These are phyloP conservation scores for Porogramme epimiltina DNA, from an alignment of 1,284 basidiomycete species.

Conservation along the genomic window DNA sequence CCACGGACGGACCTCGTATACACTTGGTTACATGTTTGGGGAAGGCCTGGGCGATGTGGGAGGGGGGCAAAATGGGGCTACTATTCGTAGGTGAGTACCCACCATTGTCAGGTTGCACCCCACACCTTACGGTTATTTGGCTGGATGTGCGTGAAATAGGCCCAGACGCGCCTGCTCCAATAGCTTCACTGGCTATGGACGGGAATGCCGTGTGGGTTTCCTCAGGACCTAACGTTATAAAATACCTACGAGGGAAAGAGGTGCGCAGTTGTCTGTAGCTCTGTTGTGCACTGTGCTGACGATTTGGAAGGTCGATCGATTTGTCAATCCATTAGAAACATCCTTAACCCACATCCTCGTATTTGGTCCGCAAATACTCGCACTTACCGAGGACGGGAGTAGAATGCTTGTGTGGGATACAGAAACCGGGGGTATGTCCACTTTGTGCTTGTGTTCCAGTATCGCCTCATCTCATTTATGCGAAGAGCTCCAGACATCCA, in stretches of 20 bases:
- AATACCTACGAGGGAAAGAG: constrained; percentile 88
- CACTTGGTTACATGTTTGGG: constrained; percentile 91
- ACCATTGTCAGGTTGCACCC: constrained; percentile 3
- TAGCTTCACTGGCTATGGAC: constrained; percentile 80
- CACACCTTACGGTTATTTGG: constrained; percentile 2
- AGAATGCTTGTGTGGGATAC: constrained; percentile 83
- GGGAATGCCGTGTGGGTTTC: constrained; percentile 87
- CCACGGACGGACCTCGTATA: constrained; percentile 79
- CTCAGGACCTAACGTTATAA: constrained; percentile 70
- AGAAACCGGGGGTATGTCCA: constrained; percentile 53
- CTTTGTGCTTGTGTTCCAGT: not conserved
- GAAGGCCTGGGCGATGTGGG: constrained; percentile 95
- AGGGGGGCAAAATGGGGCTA: constrained; percentile 89
- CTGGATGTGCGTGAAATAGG: constrained; percentile 47
- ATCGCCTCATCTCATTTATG: not conserved
- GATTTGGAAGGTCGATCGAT: constrained; percentile 45
- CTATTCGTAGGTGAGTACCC: constrained; percentile 85
- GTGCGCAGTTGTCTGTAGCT: constrained; percentile 42
- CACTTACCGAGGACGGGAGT: constrained; percentile 81
- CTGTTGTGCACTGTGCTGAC: constrained; percentile 11
- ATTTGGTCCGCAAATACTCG: constrained; percentile 81
- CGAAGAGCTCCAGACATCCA: constrained; percentile 58
- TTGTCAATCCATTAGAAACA: constrained; percentile 66
- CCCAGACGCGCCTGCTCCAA: constrained; percentile 73
- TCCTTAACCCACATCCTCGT: constrained; percentile 65